Evolutionary conservation across 1,284 basidiomycete species (phyloP), one percentile per base, ranked within the genome.

Genomic region (Cutaneotrichosporon spelunceum): DNA sequence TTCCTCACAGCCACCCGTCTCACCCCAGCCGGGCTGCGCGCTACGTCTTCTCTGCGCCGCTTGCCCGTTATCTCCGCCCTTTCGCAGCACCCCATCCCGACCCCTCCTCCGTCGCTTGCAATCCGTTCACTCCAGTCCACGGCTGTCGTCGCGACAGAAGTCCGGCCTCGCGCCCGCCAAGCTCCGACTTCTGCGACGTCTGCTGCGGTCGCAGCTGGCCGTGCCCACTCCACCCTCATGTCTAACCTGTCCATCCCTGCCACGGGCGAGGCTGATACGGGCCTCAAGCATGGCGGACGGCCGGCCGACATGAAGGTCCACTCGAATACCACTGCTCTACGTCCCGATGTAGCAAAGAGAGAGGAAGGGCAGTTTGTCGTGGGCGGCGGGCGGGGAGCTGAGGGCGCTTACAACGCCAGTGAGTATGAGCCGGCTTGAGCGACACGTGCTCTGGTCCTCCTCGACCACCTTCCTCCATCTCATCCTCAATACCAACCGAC

Each of bases 331-430:
- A 48, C 56, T 13, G 47, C 56, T 10, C 47, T 50, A 19, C 50
- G 29, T 6, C 33, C 50, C 57, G 26, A 39, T n/a, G 57, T 39
- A 2, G 19, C n/a, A 6, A 14, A 29, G 27, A 24, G 27, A 7
- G 30, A 34, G 26, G 57, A 24, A 21, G 49, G 34, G 24, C 16
- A 33, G 36, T 14, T 30, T n/a, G 30, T 48, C 21, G 55, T 47
- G 9, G 45, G 26, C 19, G 16, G 29, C 9, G 59, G 59, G 2
- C 44, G 44, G n/a, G 44, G 56, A 4, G 49, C 52, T 13, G 75
- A 77, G 59, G 75, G 75, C n/a, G 63, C 71, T 2, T 73, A 77
- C 61, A 72, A 71, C 53, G 66, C 71, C 60, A 73, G 75, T 73
- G 53, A 61, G 74, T 61, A 9, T 14, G 3, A 9, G 26, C 23